Percentiles rank a stretch among this genome's conserved stretches.
Evolutionary conservation across 768 basidiomycete species (phyloP).

Genomic region (Phylloporus sp.): DNA sequence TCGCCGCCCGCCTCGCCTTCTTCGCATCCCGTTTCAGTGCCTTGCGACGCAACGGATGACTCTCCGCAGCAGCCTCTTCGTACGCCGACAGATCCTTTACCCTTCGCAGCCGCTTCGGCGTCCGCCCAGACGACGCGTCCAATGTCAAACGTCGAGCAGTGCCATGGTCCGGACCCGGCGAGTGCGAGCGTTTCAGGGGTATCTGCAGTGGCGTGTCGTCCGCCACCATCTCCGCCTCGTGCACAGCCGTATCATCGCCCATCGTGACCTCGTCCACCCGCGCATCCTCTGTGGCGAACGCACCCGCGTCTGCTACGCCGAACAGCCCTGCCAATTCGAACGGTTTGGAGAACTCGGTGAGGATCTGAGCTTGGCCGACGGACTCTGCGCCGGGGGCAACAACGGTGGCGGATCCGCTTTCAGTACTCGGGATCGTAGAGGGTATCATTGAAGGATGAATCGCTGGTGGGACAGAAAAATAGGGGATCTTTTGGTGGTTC

Average conservation of each 20-base stretch:
- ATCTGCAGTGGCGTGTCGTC: slow-evolving; percentile 34
- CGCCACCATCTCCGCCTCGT: slow-evolving; percentile 35
- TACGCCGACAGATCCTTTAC: slow-evolving; percentile 51
- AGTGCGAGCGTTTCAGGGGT: slow-evolving; percentile 25
- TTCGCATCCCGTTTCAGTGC: slow-evolving; percentile 63
- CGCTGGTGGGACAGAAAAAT: slow-evolving; percentile 73
- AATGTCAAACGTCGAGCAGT: background rate
- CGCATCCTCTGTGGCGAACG: slow-evolving; percentile 46
- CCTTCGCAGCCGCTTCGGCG: slow-evolving; percentile 57
- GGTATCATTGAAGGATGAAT: slow-evolving; percentile 77
- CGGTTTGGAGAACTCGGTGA: slow-evolving; percentile 64
- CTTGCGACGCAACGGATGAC: slow-evolving; percentile 49
- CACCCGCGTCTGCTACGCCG: slow-evolving; percentile 74
- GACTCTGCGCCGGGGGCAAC: slow-evolving; percentile 75
- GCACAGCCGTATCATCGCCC: slow-evolving; percentile 37
- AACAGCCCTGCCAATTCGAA: slow-evolving; percentile 83
- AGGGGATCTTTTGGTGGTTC: slow-evolving; percentile 95
- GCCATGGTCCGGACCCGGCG: background rate
- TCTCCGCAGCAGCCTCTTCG: slow-evolving; percentile 42
- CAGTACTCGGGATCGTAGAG: slow-evolving; percentile 28
- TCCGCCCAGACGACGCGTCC: slow-evolving; percentile 8
- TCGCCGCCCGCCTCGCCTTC: slow-evolving; percentile 50
- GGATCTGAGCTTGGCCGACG: slow-evolving; percentile 76
- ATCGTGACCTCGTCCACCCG: slow-evolving; percentile 44
- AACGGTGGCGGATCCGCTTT: slow-evolving; percentile 37